These are phyloP conservation scores for Pichia sp. DNA, from an alignment of 1,139 yeast genomes.

Conservation along the genomic window DNA sequence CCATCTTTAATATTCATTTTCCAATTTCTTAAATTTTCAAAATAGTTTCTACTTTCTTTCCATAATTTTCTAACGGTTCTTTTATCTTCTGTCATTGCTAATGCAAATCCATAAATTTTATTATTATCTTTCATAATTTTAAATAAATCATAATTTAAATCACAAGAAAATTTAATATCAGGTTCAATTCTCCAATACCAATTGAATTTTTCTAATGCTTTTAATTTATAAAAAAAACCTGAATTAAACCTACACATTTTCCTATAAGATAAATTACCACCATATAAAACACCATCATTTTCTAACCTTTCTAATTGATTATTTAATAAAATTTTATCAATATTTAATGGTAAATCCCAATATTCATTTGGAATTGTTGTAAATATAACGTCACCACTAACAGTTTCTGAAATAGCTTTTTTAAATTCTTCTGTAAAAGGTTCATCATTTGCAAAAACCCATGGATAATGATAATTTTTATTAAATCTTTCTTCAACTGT, in stretches of 20 bases:
- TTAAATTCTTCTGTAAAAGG: constrained; percentile 42
- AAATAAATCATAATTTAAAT: constrained; percentile 61
- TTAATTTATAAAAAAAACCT: constrained; percentile 64
- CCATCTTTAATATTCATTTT: constrained; percentile 5
- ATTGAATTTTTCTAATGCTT: constrained; percentile 49
- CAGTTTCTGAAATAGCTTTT: constrained; percentile 28
- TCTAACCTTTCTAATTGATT: constrained; percentile 42
- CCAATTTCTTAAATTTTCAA: constrained; percentile 33
- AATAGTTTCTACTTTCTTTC: constrained; percentile 50
- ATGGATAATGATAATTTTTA: constrained; percentile 55
- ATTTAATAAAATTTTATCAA: constrained; percentile 54
- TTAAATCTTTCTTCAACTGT: constrained; percentile 71
- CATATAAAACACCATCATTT: constrained; percentile 46
- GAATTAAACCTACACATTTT: constrained; percentile 74
- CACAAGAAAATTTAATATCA: constrained; percentile 55
- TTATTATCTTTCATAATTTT: constrained; percentile 55
- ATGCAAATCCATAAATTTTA: constrained; percentile 59
- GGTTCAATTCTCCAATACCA: constrained; percentile 83
- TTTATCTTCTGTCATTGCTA: constrained; percentile 51
- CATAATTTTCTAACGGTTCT: constrained; percentile 58
- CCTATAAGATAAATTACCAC: constrained; percentile 55
- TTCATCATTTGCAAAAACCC: constrained; percentile 71
- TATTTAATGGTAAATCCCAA: constrained; percentile 53
- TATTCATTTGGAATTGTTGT: constrained; percentile 42
- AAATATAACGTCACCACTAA: constrained; percentile 42